Evolutionary conservation across 345 rosid genomes (phyloP), one percentile per base, ranked within the genome.

Genomic region (Hibiscus syriacus): DNA sequence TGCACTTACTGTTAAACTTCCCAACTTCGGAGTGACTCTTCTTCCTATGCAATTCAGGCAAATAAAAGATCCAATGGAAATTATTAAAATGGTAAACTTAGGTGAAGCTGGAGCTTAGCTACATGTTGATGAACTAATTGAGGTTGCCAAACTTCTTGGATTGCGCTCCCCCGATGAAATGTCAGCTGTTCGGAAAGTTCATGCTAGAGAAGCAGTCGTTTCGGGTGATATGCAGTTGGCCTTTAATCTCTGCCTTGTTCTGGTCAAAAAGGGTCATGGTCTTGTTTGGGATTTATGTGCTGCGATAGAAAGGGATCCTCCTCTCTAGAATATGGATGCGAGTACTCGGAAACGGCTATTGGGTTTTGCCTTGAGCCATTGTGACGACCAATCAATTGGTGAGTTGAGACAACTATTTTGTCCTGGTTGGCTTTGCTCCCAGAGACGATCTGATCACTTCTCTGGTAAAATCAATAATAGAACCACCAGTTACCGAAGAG

Each of bases 151-250:
- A 80, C 92, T 90, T 83, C 92, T 93, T 65, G 97, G 98, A 45
- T 76, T 93, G 72, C 87, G 70, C 77, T 86, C 98, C 54, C 62
- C 69, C 53, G 93, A 88, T 69, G 92, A 93, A 26, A 81, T 82
- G 77, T 82, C 90, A 68, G 80, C 84, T 67, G 92, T 93, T 36
- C 83, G 89, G 86, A 97, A 93, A 85, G 92, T 94, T 74, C 87
- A 90, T 83, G 97, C 98, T 72, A 86, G 97, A 79, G 98, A 90
- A 84, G 97, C 98, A 74, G 98, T 97, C 56, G 88, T 89, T 69
- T 87, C 91, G 23, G 98, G 96, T 67, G 96, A 93, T 81, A 82
- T 90, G 76, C 98, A 93, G 76, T 78, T 93, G 79, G 98, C 98
- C 55, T 93, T 84, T 82, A 97, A 90, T 83, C 84, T 90, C 55